Evolutionary conservation across 768 basidiomycete species (phyloP).

Genomic region (Podaxis pistillaris): DNA sequence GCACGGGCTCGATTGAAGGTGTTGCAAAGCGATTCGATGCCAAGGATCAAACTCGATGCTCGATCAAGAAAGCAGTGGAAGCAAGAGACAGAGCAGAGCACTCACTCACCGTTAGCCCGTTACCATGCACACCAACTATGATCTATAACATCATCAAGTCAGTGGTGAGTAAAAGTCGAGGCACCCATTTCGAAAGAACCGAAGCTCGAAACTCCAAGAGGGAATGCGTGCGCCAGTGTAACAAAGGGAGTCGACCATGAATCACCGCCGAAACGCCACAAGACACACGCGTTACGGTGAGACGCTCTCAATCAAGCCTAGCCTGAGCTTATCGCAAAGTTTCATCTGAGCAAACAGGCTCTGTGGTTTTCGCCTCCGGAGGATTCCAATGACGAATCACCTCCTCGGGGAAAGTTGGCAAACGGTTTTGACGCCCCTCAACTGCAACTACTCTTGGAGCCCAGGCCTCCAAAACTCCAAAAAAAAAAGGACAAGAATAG

Average conservation of each 20-base stretch:
- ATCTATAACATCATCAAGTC: constrained; percentile 16
- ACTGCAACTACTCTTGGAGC: not conserved
- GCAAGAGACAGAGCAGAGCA: not conserved
- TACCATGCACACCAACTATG: constrained; percentile 47
- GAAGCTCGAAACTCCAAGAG: not conserved
- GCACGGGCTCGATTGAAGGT: not conserved
- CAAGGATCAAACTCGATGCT: not conserved
- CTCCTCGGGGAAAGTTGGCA: not conserved
- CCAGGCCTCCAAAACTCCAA: not conserved
- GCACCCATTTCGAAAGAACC: not conserved
- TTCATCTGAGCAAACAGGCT: not conserved
- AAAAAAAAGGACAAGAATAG: not conserved
- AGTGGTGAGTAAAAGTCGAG: too few species aligned
- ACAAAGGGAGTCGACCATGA: not conserved
- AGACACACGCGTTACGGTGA: not conserved
- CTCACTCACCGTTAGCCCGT: constrained; percentile 49
- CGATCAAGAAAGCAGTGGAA: not conserved
- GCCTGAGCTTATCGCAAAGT: not conserved
- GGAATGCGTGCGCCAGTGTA: not conserved
- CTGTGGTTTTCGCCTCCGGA: not conserved
- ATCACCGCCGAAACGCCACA: too few species aligned
- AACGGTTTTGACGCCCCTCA: not conserved
- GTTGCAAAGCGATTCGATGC: not conserved
- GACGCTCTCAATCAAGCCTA: not conserved
- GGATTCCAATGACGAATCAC: too few species aligned